Evolutionary conservation across 805 yeast species (phyloP).

Genomic region (Candida ipomoeae): DNA sequence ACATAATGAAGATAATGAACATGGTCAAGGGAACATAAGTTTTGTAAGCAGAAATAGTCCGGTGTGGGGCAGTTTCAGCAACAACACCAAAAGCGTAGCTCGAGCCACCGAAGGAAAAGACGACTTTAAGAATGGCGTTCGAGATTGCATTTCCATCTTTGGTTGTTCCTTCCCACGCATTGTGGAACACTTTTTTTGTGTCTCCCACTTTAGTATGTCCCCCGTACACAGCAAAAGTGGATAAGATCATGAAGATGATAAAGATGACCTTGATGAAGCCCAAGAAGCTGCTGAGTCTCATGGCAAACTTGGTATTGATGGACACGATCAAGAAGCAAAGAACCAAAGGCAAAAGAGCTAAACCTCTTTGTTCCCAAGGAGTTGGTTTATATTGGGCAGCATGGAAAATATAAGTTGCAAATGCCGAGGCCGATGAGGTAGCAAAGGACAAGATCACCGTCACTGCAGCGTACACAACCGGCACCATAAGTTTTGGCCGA

Average conservation of each 20-base stretch:
- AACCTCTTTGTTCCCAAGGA: conserved; percentile 35
- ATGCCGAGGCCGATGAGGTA: conserved; percentile 36
- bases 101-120: conserved; percentile 42
- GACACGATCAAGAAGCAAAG: conserved; percentile 21
- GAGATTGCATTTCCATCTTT: conserved; percentile 40
- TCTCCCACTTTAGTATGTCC: conserved; percentile 32
- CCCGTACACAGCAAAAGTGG: conserved; percentile 35
- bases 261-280: conserved; percentile 35
- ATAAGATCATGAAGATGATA: conserved; percentile 28
- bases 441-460: conserved; percentile 33
- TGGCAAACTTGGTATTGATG: conserved; percentile 24
- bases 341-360: conserved; percentile 30
- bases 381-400: conserved; percentile 29
- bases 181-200: conserved; percentile 30
- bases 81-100: conserved; percentile 37
- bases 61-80: conserved; percentile 26
- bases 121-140: conserved; percentile 40
- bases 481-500: conserved; percentile 30
- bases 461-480: conserved; percentile 37
- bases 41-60: conserved; percentile 25
- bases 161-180: conserved; percentile 40
- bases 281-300: conserved; percentile 28
- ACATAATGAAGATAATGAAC: conserved; percentile 27
- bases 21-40: conserved; percentile 29
- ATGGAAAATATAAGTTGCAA: conserved; percentile 29